Conservation (phyloP, 2,329 filamentous ascomycete genomes). For the Ascochyta fabae region DNA sequence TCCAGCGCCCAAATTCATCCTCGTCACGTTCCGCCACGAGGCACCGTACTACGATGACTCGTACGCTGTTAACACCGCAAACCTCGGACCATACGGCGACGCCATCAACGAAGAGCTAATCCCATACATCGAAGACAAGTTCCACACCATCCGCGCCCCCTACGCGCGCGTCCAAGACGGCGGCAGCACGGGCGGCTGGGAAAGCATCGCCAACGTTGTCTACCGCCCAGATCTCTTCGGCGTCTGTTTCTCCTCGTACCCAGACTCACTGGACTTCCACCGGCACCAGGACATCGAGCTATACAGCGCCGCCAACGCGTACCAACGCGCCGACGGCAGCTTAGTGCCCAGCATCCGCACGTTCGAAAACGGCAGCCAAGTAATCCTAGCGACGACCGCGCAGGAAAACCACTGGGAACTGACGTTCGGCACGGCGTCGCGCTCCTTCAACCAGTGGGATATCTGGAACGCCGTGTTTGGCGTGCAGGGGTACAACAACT, state of each 20-base stretch:
- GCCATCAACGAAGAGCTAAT: slow-evolving; percentile 52
- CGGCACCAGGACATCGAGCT: slow-evolving; percentile 48
- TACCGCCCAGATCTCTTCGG: slow-evolving; percentile 50
- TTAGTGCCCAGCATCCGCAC: slow-evolving; percentile 41
- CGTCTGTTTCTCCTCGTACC: slow-evolving; percentile 48
- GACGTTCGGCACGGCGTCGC: slow-evolving; percentile 44
- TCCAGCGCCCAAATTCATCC: slow-evolving; percentile 45
- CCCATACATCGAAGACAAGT: slow-evolving; percentile 42
- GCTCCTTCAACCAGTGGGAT: slow-evolving; percentile 48
- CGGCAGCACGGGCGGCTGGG: slow-evolving; percentile 50
- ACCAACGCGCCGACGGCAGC: slow-evolving; percentile 36
- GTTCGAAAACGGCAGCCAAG: slow-evolving; percentile 33
- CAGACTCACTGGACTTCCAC: slow-evolving; percentile 48
- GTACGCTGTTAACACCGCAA: slow-evolving; percentile 50
- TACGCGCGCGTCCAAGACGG: slow-evolving; percentile 49
- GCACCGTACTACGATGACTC: slow-evolving; percentile 49
- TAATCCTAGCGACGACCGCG: slow-evolving; percentile 33
- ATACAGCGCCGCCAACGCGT: slow-evolving; percentile 42
- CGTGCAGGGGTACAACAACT: slow-evolving; percentile 46
- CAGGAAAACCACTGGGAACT: slow-evolving; percentile 51
- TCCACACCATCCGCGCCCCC: slow-evolving; percentile 46
- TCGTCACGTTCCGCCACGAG: slow-evolving; percentile 50
- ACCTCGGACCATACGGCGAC: slow-evolving; percentile 50
- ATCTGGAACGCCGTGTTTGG: slow-evolving; percentile 50
- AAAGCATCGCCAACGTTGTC: slow-evolving; percentile 45